Evolutionary conservation across 2,329 filamentous ascomycete species (phyloP).

Genomic region (Ophiostoma sp.): DNA sequence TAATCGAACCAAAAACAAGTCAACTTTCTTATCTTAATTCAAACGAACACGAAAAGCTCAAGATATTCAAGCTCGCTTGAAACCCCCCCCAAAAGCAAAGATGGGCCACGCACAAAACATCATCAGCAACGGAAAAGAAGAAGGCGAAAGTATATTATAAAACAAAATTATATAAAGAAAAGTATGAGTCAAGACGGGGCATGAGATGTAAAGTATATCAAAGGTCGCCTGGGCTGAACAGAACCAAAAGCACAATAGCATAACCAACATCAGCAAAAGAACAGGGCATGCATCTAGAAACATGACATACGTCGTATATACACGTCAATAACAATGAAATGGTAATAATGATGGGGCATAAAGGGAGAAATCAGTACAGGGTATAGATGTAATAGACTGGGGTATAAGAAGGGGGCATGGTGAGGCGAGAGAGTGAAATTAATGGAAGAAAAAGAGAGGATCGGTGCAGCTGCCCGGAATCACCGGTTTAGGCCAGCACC

Average conservation of each 20-base stretch:
- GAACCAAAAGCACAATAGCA: neutral
- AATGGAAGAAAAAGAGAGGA: neutral
- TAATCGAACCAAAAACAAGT: neutral
- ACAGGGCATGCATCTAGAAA: constrained; percentile 5
- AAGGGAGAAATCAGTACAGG: neutral
- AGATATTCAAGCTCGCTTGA: no score
- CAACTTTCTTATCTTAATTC: neutral
- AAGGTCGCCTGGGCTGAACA: neutral
- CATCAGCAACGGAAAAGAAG: no score
- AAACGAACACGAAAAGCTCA: neutral
- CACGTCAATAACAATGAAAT: neutral
- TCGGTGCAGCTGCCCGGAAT: no score
- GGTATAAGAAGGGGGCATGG: constrained; percentile 2
- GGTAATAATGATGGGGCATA: neutral
- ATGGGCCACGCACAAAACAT: no score
- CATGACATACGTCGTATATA: constrained; percentile 7
- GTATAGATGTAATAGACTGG: neutral
- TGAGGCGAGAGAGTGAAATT: neutral
- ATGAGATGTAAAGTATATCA: neutral
- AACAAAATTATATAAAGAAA: no score
- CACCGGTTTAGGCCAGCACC: constrained; percentile 48
- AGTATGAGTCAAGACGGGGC: no score
- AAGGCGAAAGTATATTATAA: no score
- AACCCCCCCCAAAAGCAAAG: no score
- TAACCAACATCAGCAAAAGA: neutral